Conservation (phyloP, 768 basidiomycete genomes). For the Mrakia frigida region DNA sequence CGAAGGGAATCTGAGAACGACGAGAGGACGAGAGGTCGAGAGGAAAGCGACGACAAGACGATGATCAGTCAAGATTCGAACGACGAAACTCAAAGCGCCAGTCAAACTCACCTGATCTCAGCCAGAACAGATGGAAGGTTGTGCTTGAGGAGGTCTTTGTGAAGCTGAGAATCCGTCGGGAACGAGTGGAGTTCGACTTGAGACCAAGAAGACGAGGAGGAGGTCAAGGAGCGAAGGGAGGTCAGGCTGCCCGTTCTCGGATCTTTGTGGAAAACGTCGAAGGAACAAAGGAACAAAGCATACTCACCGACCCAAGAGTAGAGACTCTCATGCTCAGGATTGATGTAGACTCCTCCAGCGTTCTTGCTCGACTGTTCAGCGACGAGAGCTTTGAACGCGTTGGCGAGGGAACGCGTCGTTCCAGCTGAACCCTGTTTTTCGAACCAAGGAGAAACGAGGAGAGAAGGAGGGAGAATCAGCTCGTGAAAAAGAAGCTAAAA, state of each 20-base stretch:
- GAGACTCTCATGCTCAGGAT: constrained; percentile 49
- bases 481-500: neutral
- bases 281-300: neutral
- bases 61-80: neutral
- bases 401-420: neutral
- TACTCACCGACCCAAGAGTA: constrained; percentile 50
- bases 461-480: no score
- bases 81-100: neutral
- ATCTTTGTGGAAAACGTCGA: neutral
- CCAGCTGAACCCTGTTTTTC: constrained; percentile 39
- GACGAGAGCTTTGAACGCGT: neutral
- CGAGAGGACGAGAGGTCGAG: no score
- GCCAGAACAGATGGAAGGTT: constrained; percentile 62
- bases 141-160: constrained; percentile 52
- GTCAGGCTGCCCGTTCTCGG: no score
- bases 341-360: constrained; percentile 67
- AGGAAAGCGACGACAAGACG: neutral
- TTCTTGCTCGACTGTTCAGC: constrained; percentile 43
- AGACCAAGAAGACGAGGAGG: neutral
- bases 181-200: constrained; percentile 60
- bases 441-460: neutral
- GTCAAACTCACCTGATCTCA: constrained; percentile 55
- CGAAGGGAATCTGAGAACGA: constrained; percentile 49
- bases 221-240: no score
- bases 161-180: constrained; percentile 51